These are phyloP conservation scores for Racocetra persica DNA, from an alignment of 371 early-diverging fungal species.

Conservation along the genomic window DNA sequence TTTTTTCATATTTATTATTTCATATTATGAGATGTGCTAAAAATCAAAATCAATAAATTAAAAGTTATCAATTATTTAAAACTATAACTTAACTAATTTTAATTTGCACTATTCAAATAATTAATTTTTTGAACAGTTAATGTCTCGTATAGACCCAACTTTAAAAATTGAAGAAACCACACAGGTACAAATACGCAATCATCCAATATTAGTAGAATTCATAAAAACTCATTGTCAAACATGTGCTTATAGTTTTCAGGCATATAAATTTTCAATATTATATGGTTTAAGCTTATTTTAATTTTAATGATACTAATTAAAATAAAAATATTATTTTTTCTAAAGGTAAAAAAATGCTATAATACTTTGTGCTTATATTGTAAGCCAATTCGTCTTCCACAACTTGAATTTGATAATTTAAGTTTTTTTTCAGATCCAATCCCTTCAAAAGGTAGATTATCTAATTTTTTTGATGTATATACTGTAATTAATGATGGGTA, in stretches of 20 bases:
- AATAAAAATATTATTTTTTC: background rate
- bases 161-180: background rate
- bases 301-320: background rate
- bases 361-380: background rate
- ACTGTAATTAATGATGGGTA: background rate
- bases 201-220: background rate
- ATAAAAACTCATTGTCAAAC: conserved; percentile 1
- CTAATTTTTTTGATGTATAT: background rate
- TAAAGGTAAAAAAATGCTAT: background rate
- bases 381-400: background rate
- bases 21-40: too few species aligned
- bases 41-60: too few species aligned
- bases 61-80: too few species aligned
- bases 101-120: background rate
- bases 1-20: background rate
- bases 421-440: background rate
- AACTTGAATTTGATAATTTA: background rate
- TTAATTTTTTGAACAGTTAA: background rate
- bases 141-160: background rate
- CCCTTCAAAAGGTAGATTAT: background rate
- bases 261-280: background rate
- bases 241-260: background rate
- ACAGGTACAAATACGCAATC: background rate
- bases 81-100: too few species aligned
- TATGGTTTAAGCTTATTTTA: background rate